Conservation (phyloP, 768 basidiomycete species). For the Serendipita sp. region DNA sequence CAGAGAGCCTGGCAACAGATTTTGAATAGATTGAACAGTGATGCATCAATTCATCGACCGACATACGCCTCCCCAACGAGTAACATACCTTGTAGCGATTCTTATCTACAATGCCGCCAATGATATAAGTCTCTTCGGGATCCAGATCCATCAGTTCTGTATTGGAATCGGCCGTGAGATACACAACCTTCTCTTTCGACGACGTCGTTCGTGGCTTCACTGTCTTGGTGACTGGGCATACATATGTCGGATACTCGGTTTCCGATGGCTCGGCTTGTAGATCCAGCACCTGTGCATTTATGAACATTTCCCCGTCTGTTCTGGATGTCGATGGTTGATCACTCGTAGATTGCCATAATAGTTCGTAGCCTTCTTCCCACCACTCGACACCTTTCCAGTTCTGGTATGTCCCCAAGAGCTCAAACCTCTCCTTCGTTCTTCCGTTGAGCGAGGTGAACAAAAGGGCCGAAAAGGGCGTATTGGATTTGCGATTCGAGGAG, state of each 20-base stretch:
- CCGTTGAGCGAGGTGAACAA: slow-evolving; percentile 73
- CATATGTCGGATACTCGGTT: slow-evolving; percentile 8
- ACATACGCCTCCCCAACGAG: neutral
- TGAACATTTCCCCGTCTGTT: slow-evolving; percentile 11
- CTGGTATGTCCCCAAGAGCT: slow-evolving; percentile 49
- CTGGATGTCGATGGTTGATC: neutral
- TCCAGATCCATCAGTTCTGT: slow-evolving; percentile 72
- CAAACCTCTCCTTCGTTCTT: slow-evolving; percentile 46
- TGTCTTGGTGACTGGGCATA: slow-evolving; percentile 3
- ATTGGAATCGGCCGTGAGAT: slow-evolving; percentile 87
- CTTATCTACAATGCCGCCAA: slow-evolving; percentile 89
- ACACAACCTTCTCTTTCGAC: slow-evolving; percentile 47
- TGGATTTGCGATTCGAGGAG: slow-evolving; percentile 63
- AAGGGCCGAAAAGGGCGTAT: slow-evolving; percentile 51
- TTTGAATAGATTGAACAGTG: too few species aligned
- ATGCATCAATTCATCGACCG: neutral
- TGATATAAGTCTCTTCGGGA: slow-evolving; percentile 79
- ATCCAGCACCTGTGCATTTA: neutral
- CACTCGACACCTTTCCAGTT: slow-evolving; percentile 75
- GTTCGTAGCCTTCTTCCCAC: slow-evolving; percentile 63
- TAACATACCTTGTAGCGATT: slow-evolving; percentile 87
- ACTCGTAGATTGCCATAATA: slow-evolving; percentile 33
- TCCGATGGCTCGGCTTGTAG: neutral
- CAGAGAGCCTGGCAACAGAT: slow-evolving; percentile 48
- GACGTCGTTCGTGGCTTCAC: slow-evolving; percentile 6